Base-by-base conservation (phyloP, 2,329 filamentous ascomycete genomes). In the Grosmannia clavigera region DNA sequence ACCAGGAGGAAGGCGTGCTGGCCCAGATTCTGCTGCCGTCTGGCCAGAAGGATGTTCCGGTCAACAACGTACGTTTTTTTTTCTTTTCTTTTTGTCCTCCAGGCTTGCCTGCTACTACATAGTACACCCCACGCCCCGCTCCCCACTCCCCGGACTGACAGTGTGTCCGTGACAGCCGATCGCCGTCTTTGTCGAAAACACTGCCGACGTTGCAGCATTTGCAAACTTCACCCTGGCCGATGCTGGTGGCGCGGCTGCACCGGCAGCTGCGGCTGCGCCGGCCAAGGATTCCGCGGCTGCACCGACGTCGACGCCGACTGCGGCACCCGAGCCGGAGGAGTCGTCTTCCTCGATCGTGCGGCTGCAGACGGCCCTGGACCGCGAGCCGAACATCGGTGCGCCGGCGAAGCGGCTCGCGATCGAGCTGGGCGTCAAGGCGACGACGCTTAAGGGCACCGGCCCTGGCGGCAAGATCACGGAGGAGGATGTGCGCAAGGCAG, bases 151-250 rank as follows among this genome's bases (percentile, higher is more conserved):
- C 38, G 14, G 38, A 16, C 38, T 40, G 38, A 40, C 38, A 5
- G 38, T 1, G 16, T 16, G 38, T 10, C 35, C 38, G 12, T 35
- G 33, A 43, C 48, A 99, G 94, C 94, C 95, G 66, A 99, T 99
- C 71, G 95, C 92, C 64, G 84, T 99, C 65, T 81, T 97, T 71
- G 87, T 97, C 65, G 92, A 96, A 71, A 92, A 97, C 71, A 92
- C 88, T 62, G 83, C 81, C 73, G 92, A 99, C 72, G 79, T 96
- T 66, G 80, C 86, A 57, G 87, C 92, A 58, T 99, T 99, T 74
- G 90, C 92, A 70, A 84, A 83, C 65, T 99, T 96, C 79, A 86
- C 85, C 66, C 74, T 94, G 63, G 85, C 90, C 67, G 94, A 99
- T 76, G 94, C 94, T 67, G 94, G 92, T 70, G 76, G 84, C 62